phyloP scores from a whole-genome alignment of 2,329 filamentous ascomycete genomes.

The Penicillium sp. region DNA sequence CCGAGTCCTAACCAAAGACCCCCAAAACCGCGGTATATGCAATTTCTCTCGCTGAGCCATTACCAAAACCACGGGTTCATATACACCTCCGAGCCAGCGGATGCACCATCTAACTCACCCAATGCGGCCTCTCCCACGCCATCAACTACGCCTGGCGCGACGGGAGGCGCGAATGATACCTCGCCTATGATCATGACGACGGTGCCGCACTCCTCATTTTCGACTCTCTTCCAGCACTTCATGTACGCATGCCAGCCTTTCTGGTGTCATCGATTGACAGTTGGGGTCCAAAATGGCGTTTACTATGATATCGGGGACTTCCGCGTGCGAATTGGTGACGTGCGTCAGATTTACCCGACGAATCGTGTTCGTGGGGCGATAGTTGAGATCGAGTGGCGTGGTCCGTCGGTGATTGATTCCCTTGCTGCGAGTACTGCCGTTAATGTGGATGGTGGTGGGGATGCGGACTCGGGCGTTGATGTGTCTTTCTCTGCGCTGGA shows the following conservation, averaged over 20 bases:
- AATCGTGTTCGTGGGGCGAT: slow-evolving; percentile 45
- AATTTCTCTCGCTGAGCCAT: slow-evolving; percentile 48
- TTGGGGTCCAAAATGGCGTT: slow-evolving; percentile 40
- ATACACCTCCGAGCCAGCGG: slow-evolving; percentile 40
- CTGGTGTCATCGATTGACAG: slow-evolving; percentile 47
- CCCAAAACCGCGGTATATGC: slow-evolving; percentile 43
- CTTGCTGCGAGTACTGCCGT: slow-evolving; percentile 17
- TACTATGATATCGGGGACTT: slow-evolving; percentile 50
- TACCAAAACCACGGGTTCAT: slow-evolving; percentile 46
- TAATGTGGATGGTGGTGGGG: background rate
- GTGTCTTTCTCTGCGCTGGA: slow-evolving; percentile 34
- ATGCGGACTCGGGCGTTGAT: slow-evolving; percentile 33
- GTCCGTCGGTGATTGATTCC: slow-evolving; percentile 39
- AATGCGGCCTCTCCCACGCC: slow-evolving; percentile 1
- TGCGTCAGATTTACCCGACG: slow-evolving; percentile 45
- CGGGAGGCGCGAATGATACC: slow-evolving; percentile 1
- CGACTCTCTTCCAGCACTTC: slow-evolving; percentile 46
- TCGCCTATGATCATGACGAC: slow-evolving; percentile 44
- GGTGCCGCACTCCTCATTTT: slow-evolving; percentile 38
- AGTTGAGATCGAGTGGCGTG: slow-evolving; percentile 51
- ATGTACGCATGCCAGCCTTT: slow-evolving; percentile 46
- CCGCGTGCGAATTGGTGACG: slow-evolving; percentile 47
- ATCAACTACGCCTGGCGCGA: background rate
- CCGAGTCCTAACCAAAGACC: slow-evolving; percentile 33
- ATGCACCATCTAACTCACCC: slow-evolving; percentile 19